Percentiles rank a stretch among this genome's conserved stretches.
Conservation (phyloP, 306 rosid species). For the Cucurbita maxima region DNA sequence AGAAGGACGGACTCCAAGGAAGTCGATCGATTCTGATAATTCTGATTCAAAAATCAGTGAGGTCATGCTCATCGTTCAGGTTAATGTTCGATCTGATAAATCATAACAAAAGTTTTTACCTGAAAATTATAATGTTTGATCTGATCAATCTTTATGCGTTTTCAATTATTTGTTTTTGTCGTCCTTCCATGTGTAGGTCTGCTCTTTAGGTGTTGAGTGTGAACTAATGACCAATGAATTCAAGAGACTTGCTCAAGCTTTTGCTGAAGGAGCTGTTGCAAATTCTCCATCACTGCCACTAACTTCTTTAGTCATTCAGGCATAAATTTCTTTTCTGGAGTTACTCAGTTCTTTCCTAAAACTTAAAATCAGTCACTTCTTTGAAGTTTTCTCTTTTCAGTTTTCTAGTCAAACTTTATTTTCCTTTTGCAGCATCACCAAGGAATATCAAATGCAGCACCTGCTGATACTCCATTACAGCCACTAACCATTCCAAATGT, state of each 20-base stretch:
- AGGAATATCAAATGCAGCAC: constrained; percentile 92
- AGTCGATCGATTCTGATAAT: constrained; percentile 28
- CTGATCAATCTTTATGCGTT: not conserved
- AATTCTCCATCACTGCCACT: constrained; percentile 59
- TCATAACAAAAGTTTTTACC: not conserved
- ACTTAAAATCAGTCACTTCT: not conserved
- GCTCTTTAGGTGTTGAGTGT: constrained; percentile 45
- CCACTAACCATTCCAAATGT: constrained; percentile 27
- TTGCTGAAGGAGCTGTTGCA: constrained; percentile 45
- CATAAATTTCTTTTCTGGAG: constrained; percentile 16
- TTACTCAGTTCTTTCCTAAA: not conserved
- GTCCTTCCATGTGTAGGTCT: constrained; percentile 38
- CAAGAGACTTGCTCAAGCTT: constrained; percentile 53
- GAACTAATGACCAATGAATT: constrained; percentile 41
- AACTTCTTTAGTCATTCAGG: constrained; percentile 75
- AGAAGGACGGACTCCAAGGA: constrained; percentile 66
- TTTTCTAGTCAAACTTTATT: constrained; percentile 1
- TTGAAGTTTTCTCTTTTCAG: not conserved
- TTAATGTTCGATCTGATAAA: constrained; percentile 9
- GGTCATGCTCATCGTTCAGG: constrained; percentile 86
- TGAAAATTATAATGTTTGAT: not conserved
- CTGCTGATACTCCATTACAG: constrained; percentile 62
- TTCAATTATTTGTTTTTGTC: not conserved
- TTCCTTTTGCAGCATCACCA: constrained; percentile 55
- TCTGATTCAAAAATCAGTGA: constrained; percentile 42